Conservation (phyloP, 768 basidiomycete species). For the Boletellus sp. region DNA sequence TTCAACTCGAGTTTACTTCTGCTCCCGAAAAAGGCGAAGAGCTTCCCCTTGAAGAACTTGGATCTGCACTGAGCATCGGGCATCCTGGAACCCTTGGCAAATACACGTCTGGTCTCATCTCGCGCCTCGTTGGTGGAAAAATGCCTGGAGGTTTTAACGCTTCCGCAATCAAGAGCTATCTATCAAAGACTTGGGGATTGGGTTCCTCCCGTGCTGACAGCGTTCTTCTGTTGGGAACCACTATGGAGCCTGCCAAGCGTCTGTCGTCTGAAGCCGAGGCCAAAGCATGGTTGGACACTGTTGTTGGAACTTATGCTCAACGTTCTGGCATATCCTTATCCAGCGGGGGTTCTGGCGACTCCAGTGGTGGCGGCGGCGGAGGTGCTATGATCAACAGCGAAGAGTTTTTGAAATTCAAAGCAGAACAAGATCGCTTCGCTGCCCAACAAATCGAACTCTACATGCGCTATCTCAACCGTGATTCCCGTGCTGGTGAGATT, state of each 20-base stretch:
- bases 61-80: conserved; percentile 75
- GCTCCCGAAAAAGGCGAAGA: conserved; percentile 99
- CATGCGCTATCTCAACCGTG: conserved; percentile 93
- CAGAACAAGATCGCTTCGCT: conserved; percentile 89
- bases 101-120: conserved; percentile 85
- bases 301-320: conserved; percentile 83
- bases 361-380: conserved; percentile 55
- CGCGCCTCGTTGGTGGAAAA: conserved; percentile 89
- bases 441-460: conserved; percentile 92
- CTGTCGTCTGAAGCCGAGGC: conserved; percentile 88
- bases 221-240: conserved; percentile 86
- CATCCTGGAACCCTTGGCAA: conserved; percentile 89
- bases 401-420: conserved; percentile 95
- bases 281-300: conserved; percentile 87
- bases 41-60: conserved; percentile 92
- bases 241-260: conserved; percentile 92
- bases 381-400: conserved; percentile 95
- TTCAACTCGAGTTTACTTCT: conserved; percentile 91
- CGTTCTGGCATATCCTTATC: conserved; percentile 84
- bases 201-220: conserved; percentile 86
- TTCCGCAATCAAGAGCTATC: conserved; percentile 83
- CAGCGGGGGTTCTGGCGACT: conserved; percentile 59
- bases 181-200: conserved; percentile 94
- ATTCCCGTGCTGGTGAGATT: conserved; percentile 89
- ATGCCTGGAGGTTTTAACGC: conserved; percentile 99